Conservation (phyloP, 1,284 basidiomycete species). For the Ceratobasidium sp. region DNA sequence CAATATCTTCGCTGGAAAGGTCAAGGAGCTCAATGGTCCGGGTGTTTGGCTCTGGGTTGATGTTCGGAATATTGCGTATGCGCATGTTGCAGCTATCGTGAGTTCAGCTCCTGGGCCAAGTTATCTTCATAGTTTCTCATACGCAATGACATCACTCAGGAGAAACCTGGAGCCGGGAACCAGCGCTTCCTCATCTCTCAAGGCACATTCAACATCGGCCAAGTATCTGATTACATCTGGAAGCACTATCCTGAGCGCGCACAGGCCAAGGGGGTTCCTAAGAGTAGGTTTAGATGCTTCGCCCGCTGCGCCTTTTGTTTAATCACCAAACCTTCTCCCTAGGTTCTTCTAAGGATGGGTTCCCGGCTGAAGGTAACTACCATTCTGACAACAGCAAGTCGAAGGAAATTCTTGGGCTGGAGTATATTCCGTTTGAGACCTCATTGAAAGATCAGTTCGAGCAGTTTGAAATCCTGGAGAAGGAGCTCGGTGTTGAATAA, state of each 20-base stretch:
- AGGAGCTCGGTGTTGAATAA: background rate
- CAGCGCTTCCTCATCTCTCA: constrained; percentile 41
- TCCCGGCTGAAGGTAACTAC: constrained; percentile 35
- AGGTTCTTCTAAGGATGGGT: constrained; percentile 17
- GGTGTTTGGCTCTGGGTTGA: constrained; percentile 41
- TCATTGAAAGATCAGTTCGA: constrained; percentile 40
- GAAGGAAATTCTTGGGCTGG: constrained; percentile 36
- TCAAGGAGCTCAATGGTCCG: background rate
- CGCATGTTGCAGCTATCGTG: constrained; percentile 2
- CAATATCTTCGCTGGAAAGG: constrained; percentile 26
- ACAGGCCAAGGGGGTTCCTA: constrained; percentile 32
- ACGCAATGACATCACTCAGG: background rate
- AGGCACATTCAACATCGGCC: constrained; percentile 40
- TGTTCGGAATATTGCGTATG: constrained; percentile 22
- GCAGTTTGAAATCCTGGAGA: constrained; percentile 40
- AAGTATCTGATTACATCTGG: constrained; percentile 41
- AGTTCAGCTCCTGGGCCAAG: background rate
- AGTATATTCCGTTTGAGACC: constrained; percentile 41
- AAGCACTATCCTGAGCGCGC: constrained; percentile 44
- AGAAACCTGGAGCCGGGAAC: constrained; percentile 27
- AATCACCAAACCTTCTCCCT: background rate
- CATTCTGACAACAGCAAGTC: constrained; percentile 42
- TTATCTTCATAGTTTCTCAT: background rate
- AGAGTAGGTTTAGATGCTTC: constrained; percentile 25
- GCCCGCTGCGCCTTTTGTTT: background rate